Evolutionary conservation across 305 asterid species (phyloP), one percentile per base, ranked within the genome.

Genomic region (Striga hermonthica): DNA sequence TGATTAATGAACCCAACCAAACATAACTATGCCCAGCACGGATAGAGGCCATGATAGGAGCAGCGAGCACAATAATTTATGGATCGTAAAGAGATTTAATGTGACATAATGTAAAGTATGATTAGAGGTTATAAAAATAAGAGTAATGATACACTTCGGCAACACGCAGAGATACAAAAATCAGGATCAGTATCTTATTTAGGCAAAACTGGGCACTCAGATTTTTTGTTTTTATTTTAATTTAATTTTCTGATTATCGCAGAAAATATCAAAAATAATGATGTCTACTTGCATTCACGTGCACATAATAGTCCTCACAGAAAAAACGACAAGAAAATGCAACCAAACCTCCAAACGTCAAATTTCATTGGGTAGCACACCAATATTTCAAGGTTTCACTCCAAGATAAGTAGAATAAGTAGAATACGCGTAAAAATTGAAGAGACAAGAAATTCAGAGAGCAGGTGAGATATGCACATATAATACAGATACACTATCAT

Each of bases 101-200:
- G 12, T n/a, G 28, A 49, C 5, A 35, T 31, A 9, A 54, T 13
- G 16, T 7, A 28, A 73, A 35, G 8, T 28, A 56, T 38, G 31
- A 60, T 59, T 57, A 34, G 45, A 37, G 38, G 54, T 54, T 5
- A 9, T 57, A 48, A 60, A 37, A 66, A 69, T 36, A 35, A 49
- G 22, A 45, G 15, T 69, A 56, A 39, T 11, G 55, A 5, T 15
- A 13, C 50, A 9, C 4, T 37, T 60, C 22, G 4, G 57, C 50
- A 22, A 13, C 57, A 36, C 35, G 57, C 49, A 13, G 45, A 54
- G 1, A 58, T 57, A 37, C 4, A 49, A 13, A 71, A 7, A 64
- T 41, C 66, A 37, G 31, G 72, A 72, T 41, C 39, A 37, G 47
- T 49, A 50, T 41, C 14, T 55, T 43, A 52, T 62, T 47, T 39